Evolutionary conservation across 495 filamentous ascomycete species (phyloP).

Genomic region (Hypoxylon perforatum): DNA sequence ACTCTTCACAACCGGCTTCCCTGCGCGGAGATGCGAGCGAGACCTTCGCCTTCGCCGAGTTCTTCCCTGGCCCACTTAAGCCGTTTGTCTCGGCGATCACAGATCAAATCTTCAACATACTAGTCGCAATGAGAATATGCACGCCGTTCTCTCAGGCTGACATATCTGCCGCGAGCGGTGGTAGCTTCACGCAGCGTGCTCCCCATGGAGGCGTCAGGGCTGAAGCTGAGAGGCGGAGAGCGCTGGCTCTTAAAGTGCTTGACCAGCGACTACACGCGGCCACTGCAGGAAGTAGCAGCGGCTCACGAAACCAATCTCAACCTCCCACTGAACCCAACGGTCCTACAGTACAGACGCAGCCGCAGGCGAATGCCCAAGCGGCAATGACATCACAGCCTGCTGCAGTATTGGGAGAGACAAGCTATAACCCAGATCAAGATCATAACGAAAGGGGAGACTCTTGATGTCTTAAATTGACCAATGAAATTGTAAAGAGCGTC

Average conservation of each 20-base stretch:
- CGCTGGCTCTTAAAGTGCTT: constrained; percentile 87
- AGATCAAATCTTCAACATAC: constrained; percentile 75
- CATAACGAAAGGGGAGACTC: constrained; percentile 52
- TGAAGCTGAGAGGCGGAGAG: constrained; percentile 90
- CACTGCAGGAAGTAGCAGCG: constrained; percentile 59
- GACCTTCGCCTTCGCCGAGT: constrained; percentile 93
- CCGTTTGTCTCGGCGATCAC: constrained; percentile 78
- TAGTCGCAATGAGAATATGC: constrained; percentile 80
- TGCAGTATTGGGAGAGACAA: constrained; percentile 73
- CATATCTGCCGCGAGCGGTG: constrained; percentile 74
- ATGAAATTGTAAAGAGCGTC: constrained; percentile 1
- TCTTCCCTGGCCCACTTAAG: constrained; percentile 90
- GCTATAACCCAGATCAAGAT: constrained; percentile 73
- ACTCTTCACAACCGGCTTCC: constrained; percentile 69
- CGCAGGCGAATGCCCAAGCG: constrained; percentile 59
- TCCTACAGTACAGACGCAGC: constrained; percentile 61
- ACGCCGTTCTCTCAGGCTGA: constrained; percentile 89
- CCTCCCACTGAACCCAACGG: constrained; percentile 54
- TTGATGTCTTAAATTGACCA: constrained; percentile 18
- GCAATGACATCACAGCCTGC: constrained; percentile 57
- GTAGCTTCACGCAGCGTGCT: constrained; percentile 65
- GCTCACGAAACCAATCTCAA: constrained; percentile 52
- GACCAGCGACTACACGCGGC: constrained; percentile 92
- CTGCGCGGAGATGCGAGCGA: constrained; percentile 91
- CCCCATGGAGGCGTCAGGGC: constrained; percentile 79